Conservation (phyloP, 192 early-diverging fungal genomes). For the Podochytrium sp. region DNA sequence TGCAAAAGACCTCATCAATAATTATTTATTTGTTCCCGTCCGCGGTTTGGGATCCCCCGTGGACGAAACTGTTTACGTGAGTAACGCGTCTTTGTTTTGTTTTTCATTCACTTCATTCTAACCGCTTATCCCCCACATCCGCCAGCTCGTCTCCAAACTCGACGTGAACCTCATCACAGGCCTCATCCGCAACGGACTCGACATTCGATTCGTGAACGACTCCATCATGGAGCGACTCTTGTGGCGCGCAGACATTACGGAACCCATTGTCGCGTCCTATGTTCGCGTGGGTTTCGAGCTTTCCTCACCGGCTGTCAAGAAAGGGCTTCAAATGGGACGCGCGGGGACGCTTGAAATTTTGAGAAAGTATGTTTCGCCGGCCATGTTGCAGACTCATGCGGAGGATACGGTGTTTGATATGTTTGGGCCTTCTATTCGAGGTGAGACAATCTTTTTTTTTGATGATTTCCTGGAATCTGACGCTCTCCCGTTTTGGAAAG, state of each 20-base stretch:
- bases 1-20: slow-evolving; percentile 29
- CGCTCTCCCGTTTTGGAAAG: background rate
- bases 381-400: slow-evolving; percentile 36
- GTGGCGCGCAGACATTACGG: slow-evolving; percentile 45
- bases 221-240: slow-evolving; percentile 50
- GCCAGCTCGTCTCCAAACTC: slow-evolving; percentile 42
- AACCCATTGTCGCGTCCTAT: slow-evolving; percentile 34
- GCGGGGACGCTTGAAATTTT: slow-evolving; percentile 41
- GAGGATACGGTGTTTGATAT: slow-evolving; percentile 51
- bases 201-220: slow-evolving; percentile 44
- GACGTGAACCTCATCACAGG: slow-evolving; percentile 36
- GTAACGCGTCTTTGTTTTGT: background rate
- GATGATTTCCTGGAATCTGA: background rate
- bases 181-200: slow-evolving; percentile 43
- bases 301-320: slow-evolving; percentile 39
- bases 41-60: slow-evolving; percentile 42
- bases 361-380: slow-evolving; percentile 9
- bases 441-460: slow-evolving; percentile 11
- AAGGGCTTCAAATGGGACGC: slow-evolving; percentile 47
- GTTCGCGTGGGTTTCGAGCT: slow-evolving; percentile 45
- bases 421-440: slow-evolving; percentile 49
- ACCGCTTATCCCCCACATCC: background rate
- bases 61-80: slow-evolving; percentile 48
- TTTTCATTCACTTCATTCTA: background rate
- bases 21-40: slow-evolving; percentile 44